These are phyloP conservation scores for Exophiala sideris DNA, from an alignment of 2,329 filamentous ascomycete species.

Conservation along the genomic window DNA sequence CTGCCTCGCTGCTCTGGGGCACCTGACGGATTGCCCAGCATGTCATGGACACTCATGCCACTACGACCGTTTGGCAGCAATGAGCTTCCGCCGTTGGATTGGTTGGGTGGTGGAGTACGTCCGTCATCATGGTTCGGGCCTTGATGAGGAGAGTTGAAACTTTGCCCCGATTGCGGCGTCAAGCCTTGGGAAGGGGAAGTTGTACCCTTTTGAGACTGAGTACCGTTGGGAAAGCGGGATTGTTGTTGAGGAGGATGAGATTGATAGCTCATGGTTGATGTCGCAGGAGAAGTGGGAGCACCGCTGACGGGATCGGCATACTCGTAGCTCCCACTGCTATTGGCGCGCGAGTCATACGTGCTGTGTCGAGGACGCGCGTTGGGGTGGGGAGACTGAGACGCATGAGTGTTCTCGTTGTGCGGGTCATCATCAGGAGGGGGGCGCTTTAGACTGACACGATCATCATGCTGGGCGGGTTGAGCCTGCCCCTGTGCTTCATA, in stretches of 20 bases:
- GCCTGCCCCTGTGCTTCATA: slow-evolving; percentile 37
- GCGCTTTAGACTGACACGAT: slow-evolving; percentile 44
- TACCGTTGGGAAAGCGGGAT: slow-evolving; percentile 38
- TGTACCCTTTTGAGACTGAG: slow-evolving; percentile 26
- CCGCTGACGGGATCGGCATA: slow-evolving; percentile 48
- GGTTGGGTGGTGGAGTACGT: slow-evolving; percentile 40
- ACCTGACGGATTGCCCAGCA: slow-evolving; percentile 39
- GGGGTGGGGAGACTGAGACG: slow-evolving; percentile 35
- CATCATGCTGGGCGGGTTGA: slow-evolving; percentile 37
- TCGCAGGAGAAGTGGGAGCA: slow-evolving; percentile 46
- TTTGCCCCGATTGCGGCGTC: slow-evolving; percentile 43
- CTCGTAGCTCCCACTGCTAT: slow-evolving; percentile 37
- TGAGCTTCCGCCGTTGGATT: slow-evolving; percentile 33
- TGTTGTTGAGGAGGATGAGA: slow-evolving; percentile 37
- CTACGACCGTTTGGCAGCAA: slow-evolving; percentile 33
- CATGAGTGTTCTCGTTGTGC: slow-evolving; percentile 31
- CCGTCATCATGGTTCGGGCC: slow-evolving; percentile 31
- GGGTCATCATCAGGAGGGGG: slow-evolving; percentile 30
- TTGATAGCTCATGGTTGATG: slow-evolving; percentile 42
- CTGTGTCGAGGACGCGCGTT: slow-evolving; percentile 37
- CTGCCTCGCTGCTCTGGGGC: slow-evolving; percentile 36
- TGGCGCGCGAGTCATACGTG: slow-evolving; percentile 40
- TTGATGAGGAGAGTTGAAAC: slow-evolving; percentile 43
- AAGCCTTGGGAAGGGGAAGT: slow-evolving; percentile 24
- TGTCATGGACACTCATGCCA: slow-evolving; percentile 48